These are phyloP conservation scores for Chenopodium suecicum DNA, from an alignment of 148 eudicot genomes.

Conservation along the genomic window DNA sequence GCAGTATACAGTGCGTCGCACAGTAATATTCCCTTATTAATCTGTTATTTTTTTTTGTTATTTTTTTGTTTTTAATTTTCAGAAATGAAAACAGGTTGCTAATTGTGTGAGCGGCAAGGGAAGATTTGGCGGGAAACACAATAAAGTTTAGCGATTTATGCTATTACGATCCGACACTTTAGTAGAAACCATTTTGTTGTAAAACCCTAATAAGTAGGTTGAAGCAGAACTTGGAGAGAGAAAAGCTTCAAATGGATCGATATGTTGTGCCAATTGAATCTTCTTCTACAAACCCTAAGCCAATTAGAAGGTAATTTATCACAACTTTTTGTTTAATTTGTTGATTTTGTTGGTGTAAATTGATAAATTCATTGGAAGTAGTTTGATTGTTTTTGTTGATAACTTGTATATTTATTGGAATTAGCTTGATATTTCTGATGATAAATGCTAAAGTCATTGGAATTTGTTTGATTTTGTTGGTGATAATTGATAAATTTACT, in stretches of 20 bases:
- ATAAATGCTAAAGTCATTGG: neutral
- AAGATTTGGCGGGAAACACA: slow-evolving; percentile 20
- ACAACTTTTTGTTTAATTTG: neutral
- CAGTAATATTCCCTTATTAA: neutral
- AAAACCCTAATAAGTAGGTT: neutral
- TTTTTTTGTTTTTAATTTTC: neutral
- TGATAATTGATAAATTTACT: neutral
- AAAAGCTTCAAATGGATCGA: slow-evolving; percentile 27
- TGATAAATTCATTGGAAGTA: neutral
- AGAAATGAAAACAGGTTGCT: neutral
- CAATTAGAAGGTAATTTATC: slow-evolving; percentile 26
- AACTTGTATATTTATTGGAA: neutral
- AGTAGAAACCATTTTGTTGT: too few species aligned
- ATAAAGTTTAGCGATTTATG: neutral
- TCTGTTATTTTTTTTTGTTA: neutral
- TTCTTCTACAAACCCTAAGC: slow-evolving; percentile 25
- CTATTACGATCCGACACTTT: neutral
- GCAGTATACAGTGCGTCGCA: neutral
- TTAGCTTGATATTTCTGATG: neutral
- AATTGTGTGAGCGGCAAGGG: too few species aligned
- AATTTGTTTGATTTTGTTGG: neutral
- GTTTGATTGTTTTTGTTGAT: neutral
- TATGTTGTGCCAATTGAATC: slow-evolving; percentile 26
- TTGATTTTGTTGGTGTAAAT: neutral
- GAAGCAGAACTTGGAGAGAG: neutral